Percentiles rank a stretch among this genome's conserved stretches.
These are phyloP conservation scores for Penicillium sp. DNA, from an alignment of 2,329 filamentous ascomycete genomes.

Conservation along the genomic window DNA sequence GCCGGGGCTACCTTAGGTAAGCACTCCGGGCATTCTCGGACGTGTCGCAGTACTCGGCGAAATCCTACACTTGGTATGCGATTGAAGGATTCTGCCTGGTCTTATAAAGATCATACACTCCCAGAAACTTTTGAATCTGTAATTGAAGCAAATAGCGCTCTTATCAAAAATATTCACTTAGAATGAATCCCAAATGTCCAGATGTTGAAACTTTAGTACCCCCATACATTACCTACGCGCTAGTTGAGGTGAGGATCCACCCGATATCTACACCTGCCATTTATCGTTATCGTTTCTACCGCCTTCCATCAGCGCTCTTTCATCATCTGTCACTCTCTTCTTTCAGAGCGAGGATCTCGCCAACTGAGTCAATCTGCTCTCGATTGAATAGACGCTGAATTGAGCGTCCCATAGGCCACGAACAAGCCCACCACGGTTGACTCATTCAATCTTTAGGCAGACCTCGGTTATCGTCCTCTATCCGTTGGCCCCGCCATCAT, in stretches of 20 bases:
- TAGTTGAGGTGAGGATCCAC: neutral
- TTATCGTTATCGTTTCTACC: conserved; percentile 14
- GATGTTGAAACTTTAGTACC: neutral
- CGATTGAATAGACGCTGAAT: too few species aligned
- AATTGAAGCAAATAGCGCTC: too few species aligned
- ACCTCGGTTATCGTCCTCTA: conserved; percentile 5
- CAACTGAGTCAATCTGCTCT: neutral
- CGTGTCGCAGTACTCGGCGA: neutral
- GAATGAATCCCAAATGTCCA: too few species aligned
- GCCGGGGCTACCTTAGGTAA: conserved; percentile 20
- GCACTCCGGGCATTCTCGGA: conserved; percentile 3
- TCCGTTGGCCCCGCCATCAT: conserved; percentile 25
- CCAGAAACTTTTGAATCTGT: too few species aligned
- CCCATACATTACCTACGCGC: neutral
- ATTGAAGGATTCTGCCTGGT: too few species aligned
- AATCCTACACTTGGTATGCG: too few species aligned
- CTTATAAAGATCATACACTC: too few species aligned
- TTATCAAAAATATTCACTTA: too few species aligned
- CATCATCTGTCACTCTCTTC: neutral
- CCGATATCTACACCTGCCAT: conserved; percentile 7
- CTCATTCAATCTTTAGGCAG: neutral
- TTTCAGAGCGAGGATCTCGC: neutral
- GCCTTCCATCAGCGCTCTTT: conserved; percentile 7
- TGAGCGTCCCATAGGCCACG: too few species aligned
- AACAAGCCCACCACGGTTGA: neutral